A percentile compares a stretch with the other conserved stretches of the same genome.
phyloP scores from a whole-genome alignment of 2,329 filamentous ascomycete species.

The Fusarium hainanense region DNA sequence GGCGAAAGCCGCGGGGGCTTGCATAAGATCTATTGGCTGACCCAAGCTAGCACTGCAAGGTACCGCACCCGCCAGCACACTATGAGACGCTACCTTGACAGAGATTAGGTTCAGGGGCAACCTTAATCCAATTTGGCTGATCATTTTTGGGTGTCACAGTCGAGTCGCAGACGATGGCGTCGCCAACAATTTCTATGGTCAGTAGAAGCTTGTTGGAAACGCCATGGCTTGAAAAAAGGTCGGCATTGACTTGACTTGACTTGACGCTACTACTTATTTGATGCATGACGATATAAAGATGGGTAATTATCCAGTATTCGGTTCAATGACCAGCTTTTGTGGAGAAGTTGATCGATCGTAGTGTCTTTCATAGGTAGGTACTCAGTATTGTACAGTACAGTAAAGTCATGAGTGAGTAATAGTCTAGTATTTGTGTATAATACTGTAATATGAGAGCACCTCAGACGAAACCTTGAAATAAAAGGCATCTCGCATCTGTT shows the following conservation, averaged over 20 bases:
- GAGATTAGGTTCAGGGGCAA: constrained; percentile 35
- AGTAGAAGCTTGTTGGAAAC: constrained; percentile 4
- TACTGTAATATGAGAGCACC: not conserved
- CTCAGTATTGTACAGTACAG: not conserved
- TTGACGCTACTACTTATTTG: not conserved
- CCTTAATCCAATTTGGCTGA: constrained; percentile 6
- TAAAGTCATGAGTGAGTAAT: not conserved
- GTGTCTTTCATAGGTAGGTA: not conserved
- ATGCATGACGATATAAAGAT: constrained; percentile 7
- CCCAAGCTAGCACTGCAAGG: constrained; percentile 33
- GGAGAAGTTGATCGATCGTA: constrained; percentile 24
- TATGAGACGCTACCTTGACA: constrained; percentile 26
- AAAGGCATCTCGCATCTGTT: constrained; percentile 36
- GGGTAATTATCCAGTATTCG: not conserved
- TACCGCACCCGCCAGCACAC: constrained; percentile 25
- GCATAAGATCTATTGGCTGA: constrained; percentile 18
- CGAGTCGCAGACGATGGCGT: constrained; percentile 14
- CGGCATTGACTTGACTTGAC: not conserved
- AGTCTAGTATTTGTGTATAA: not conserved
- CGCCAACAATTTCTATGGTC: constrained; percentile 10
- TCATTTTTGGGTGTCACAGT: not conserved
- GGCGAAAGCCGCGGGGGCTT: constrained; percentile 29
- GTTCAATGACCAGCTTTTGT: not conserved
- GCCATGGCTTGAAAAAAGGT: constrained; percentile 16
- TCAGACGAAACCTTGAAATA: constrained; percentile 15